Percentiles rank a stretch among this genome's conserved stretches.
These are phyloP conservation scores for Apiospora arundinis DNA, from an alignment of 2,329 filamentous ascomycete genomes.

Conservation along the genomic window DNA sequence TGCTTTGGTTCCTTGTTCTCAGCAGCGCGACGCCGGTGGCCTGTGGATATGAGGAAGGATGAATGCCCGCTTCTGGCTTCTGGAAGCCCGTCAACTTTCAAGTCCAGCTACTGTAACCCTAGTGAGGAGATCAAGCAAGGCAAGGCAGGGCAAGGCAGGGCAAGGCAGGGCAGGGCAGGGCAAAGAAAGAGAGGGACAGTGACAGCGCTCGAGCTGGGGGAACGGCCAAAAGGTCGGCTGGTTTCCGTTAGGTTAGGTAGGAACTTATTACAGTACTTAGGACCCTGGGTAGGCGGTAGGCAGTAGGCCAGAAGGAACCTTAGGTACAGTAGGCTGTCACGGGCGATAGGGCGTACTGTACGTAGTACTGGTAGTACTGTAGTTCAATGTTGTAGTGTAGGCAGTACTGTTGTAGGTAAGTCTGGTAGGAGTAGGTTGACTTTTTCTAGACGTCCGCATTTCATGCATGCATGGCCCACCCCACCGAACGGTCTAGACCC, in stretches of 20 bases:
- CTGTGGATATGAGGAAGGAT: neutral
- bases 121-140: neutral
- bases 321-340: no score
- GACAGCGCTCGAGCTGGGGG: neutral
- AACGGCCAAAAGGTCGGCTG: neutral
- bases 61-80: neutral
- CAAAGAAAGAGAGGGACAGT: neutral
- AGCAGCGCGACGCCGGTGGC: neutral
- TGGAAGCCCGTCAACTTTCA: neutral
- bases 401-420: no score
- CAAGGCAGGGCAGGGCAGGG: no score
- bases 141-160: neutral
- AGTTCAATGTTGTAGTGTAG: no score
- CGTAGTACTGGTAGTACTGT: no score
- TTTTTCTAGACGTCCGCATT: constrained; percentile 21
- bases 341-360: no score
- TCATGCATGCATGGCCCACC: constrained; percentile 23
- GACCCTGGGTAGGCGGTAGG: no score
- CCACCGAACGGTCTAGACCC: constrained; percentile 24
- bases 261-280: no score
- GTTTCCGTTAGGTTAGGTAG: neutral
- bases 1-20: neutral
- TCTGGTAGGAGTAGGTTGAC: neutral
- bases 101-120: neutral
- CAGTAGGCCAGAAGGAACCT: no score